Conservation (phyloP, 2,329 filamentous ascomycete species). For the Claviceps sp. region DNA sequence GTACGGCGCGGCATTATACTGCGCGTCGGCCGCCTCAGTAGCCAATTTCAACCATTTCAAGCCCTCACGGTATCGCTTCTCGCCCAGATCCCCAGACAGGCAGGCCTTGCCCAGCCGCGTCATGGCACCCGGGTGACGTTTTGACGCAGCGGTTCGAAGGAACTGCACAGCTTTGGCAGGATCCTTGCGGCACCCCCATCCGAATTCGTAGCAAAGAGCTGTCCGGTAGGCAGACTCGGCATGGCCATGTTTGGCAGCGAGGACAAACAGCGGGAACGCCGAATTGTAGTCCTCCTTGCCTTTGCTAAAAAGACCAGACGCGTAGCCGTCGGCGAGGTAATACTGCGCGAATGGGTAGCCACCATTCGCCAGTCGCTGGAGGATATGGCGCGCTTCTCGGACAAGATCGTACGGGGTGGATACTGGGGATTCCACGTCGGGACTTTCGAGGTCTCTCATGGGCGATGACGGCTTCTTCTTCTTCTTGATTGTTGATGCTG, state of each 20-base stretch:
- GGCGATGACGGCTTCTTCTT: conserved; percentile 29
- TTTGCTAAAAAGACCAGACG: conserved; percentile 89
- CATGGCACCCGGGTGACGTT: conserved; percentile 91
- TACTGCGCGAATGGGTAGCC: conserved; percentile 97
- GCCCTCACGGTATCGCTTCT: conserved; percentile 77
- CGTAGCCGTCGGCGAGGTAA: conserved; percentile 88
- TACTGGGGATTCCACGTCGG: conserved; percentile 30
- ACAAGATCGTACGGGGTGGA: conserved; percentile 55
- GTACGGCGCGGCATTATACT: conserved; percentile 89
- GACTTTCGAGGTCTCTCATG: conserved; percentile 31
- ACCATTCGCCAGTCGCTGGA: conserved; percentile 72
- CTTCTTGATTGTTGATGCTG: conserved; percentile 20
- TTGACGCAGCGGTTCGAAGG: conserved; percentile 77
- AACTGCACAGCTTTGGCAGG: conserved; percentile 88
- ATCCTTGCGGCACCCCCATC: conserved; percentile 88
- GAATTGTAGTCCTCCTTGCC: conserved; percentile 83
- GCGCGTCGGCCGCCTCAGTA: conserved; percentile 72
- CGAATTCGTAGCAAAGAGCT: conserved; percentile 93
- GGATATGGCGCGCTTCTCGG: conserved; percentile 75
- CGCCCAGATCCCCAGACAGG: conserved; percentile 75
- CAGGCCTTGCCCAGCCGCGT: conserved; percentile 84
- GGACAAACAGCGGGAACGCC: conserved; percentile 82
- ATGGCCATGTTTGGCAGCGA: conserved; percentile 92
- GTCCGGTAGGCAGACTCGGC: conserved; percentile 91
- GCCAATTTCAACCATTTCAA: conserved; percentile 95